Evolutionary conservation across 371 early-diverging fungal species (phyloP).

Genomic region (Mucor velutinosus): DNA sequence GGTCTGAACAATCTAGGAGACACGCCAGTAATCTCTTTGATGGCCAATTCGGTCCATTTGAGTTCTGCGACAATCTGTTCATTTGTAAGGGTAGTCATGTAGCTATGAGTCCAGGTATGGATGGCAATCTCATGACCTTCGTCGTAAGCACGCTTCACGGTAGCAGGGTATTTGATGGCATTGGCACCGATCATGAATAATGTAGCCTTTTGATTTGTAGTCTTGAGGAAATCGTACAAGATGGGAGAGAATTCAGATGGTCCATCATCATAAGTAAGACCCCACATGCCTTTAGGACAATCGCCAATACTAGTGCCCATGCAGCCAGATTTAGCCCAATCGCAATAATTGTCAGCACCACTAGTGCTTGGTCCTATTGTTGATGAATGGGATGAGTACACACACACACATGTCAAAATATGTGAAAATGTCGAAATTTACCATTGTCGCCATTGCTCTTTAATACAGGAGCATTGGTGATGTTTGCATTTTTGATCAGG

Average conservation of each 20-base stretch:
- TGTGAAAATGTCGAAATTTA: neutral
- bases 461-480: constrained; percentile 40
- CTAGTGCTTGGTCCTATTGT: constrained; percentile 13
- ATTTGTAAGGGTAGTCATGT: constrained; percentile 61
- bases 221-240: constrained; percentile 54
- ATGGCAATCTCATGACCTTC: constrained; percentile 56
- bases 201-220: constrained; percentile 57
- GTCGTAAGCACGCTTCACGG: constrained; percentile 50
- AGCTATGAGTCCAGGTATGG: constrained; percentile 63
- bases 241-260: constrained; percentile 50
- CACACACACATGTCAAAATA: neutral
- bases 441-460: constrained; percentile 23
- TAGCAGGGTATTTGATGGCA: constrained; percentile 54
- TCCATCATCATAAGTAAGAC: constrained; percentile 69
- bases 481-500: constrained; percentile 34
- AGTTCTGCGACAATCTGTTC: constrained; percentile 75
- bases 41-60: constrained; percentile 67
- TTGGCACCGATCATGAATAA: constrained; percentile 66
- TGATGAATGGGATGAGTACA: neutral
- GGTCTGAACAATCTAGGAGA: constrained; percentile 52
- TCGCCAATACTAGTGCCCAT: constrained; percentile 43
- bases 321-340: constrained; percentile 62
- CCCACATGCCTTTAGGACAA: constrained; percentile 63
- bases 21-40: constrained; percentile 64
- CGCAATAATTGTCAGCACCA: constrained; percentile 48